phyloP scores from a whole-genome alignment of 345 rosid species.

The Arabidopsis suecica region DNA sequence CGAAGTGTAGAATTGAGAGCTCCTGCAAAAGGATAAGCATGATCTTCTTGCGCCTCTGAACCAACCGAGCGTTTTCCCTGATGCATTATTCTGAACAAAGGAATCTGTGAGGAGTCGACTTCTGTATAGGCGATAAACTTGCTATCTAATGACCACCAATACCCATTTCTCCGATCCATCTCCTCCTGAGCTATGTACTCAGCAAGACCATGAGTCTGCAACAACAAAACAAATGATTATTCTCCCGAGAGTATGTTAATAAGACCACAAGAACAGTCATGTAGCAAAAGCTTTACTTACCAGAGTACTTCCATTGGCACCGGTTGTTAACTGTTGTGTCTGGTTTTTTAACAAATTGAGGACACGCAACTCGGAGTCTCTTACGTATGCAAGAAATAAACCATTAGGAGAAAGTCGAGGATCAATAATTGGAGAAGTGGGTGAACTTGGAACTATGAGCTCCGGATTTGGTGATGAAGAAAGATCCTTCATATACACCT shows the following conservation, averaged over 20 bases:
- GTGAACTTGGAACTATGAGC: slow-evolving; percentile 70
- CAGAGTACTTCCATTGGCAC: slow-evolving; percentile 64
- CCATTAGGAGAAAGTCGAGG: slow-evolving; percentile 92
- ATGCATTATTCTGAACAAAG: slow-evolving; percentile 94
- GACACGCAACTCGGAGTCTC: slow-evolving; percentile 77
- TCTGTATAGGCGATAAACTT: slow-evolving; percentile 79
- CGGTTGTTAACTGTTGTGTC: slow-evolving; percentile 65
- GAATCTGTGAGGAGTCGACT: slow-evolving; percentile 78
- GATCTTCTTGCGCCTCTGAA: slow-evolving; percentile 85
- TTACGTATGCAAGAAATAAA: slow-evolving; percentile 71
- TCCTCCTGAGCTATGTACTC: slow-evolving; percentile 99
- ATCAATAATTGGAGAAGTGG: slow-evolving; percentile 74
- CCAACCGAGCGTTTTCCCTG: slow-evolving; percentile 88
- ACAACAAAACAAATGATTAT: slow-evolving; percentile 41
- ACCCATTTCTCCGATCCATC: slow-evolving; percentile 95
- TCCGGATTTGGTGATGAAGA: slow-evolving; percentile 61
- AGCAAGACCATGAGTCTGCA: slow-evolving; percentile 97
- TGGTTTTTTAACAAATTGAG: slow-evolving; percentile 62
- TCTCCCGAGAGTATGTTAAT: slow-evolving; percentile 16
- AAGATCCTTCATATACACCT: slow-evolving; percentile 89
- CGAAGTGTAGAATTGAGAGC: slow-evolving; percentile 82
- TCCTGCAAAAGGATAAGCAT: slow-evolving; percentile 97
- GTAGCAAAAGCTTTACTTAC: slow-evolving; percentile 51
- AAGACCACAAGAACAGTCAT: neutral
- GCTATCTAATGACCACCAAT: slow-evolving; percentile 98